Percentiles rank a stretch among this genome's conserved stretches.
Conservation (phyloP, 805 yeast species). For the Lachancea meyersii region DNA sequence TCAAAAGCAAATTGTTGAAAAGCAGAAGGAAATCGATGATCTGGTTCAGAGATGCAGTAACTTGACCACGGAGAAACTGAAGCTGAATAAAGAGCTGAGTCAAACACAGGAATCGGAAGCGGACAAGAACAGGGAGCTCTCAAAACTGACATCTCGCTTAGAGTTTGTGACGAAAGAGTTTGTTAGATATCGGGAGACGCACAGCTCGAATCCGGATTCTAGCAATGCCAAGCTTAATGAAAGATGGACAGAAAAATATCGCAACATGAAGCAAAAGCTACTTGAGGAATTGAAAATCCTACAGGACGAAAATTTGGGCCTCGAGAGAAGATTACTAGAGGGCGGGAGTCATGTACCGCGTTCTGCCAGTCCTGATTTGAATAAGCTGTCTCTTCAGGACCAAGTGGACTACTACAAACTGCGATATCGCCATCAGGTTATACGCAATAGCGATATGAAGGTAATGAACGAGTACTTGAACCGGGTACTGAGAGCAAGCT, state of each 20-base stretch:
- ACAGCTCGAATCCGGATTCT: conserved; percentile 1
- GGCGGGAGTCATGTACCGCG: conserved; percentile 11
- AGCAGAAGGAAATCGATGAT: conserved; percentile 14
- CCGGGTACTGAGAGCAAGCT: conserved; percentile 27
- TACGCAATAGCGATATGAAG: conserved; percentile 28
- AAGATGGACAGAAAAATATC: conserved; percentile 15
- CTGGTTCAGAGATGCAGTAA: conserved; percentile 12
- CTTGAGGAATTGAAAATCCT: conserved; percentile 20
- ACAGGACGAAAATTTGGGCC: conserved; percentile 24
- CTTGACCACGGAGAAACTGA: conserved; percentile 10
- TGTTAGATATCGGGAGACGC: conserved; percentile 14
- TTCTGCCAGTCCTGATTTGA: conserved; percentile 8
- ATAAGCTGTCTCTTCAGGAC: conserved; percentile 14
- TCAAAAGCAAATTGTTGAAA: conserved; percentile 10
- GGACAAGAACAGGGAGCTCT: conserved; percentile 29
- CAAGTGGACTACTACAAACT: conserved; percentile 27
- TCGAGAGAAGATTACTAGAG: conserved; percentile 16
- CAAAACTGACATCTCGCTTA: conserved; percentile 28
- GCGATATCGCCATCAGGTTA: conserved; percentile 28
- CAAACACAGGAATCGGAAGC: conserved; percentile 23
- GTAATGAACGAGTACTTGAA: conserved; percentile 31
- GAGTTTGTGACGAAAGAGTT: conserved; percentile 24
- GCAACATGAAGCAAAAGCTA: conserved; percentile 19
- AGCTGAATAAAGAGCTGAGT: conserved; percentile 19
- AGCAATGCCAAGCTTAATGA: conserved; percentile 5